Percentiles rank a stretch among this genome's conserved stretches.
phyloP scores from a whole-genome alignment of 495 filamentous ascomycete genomes.

The Daldinia caldariorum region DNA sequence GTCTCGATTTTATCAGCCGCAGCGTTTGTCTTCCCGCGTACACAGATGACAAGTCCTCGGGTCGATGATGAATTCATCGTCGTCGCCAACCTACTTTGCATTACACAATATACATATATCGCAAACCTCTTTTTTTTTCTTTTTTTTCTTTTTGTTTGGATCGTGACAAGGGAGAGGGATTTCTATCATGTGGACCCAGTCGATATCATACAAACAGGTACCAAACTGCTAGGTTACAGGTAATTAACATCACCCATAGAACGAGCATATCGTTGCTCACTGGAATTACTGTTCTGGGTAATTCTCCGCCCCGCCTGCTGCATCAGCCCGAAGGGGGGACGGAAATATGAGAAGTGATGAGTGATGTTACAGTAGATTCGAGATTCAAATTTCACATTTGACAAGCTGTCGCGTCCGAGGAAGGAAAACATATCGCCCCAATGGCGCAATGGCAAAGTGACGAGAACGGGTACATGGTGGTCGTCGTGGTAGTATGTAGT shows the following conservation, averaged over 20 bases:
- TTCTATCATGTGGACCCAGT: conserved; percentile 11
- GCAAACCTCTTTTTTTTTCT: not conserved
- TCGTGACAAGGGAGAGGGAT: not conserved
- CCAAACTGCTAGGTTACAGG: no score
- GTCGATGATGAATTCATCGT: conserved; percentile 12
- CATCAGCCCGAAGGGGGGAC: conserved; percentile 32
- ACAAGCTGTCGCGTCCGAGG: conserved; percentile 21
- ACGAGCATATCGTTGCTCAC: conserved; percentile 12
- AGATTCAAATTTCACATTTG: conserved; percentile 31
- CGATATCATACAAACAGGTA: conserved; percentile 11
- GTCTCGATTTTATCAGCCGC: conserved; percentile 38
- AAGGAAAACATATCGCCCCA: conserved; percentile 32
- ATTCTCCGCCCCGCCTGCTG: conserved; percentile 32
- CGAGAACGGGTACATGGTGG: conserved; percentile 1
- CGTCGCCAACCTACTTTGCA: not conserved
- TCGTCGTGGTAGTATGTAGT: not conserved
- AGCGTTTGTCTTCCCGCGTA: conserved; percentile 18
- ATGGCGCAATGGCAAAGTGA: conserved; percentile 15
- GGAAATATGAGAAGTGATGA: conserved; percentile 31
- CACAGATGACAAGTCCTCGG: not conserved
- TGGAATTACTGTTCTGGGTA: conserved; percentile 14
- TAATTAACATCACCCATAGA: not conserved
- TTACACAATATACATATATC: not conserved
- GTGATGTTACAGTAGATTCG: conserved; percentile 31
- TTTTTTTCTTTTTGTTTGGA: no score